Evolutionary conservation across 352 stramenopile species (phyloP).

Genomic region (Pythium dissimile): DNA sequence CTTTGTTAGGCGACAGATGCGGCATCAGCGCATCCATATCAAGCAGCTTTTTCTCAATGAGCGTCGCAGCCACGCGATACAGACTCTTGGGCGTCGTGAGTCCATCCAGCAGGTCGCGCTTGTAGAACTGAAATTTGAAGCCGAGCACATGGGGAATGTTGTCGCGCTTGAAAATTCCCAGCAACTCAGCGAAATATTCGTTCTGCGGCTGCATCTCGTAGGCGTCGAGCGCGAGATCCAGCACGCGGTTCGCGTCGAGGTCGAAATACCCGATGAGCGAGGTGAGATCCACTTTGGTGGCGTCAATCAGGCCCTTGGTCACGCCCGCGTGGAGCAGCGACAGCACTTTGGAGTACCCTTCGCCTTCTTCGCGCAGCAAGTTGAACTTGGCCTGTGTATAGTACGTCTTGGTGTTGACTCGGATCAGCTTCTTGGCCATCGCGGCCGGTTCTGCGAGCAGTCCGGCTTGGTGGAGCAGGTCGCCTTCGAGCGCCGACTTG

Average conservation of each 20-base stretch:
- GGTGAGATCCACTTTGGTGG: slow-evolving; percentile 69
- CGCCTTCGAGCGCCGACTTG: slow-evolving; percentile 69
- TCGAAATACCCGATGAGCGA: slow-evolving; percentile 91
- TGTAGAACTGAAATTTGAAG: slow-evolving; percentile 94
- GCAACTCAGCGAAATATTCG: slow-evolving; percentile 64
- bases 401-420: slow-evolving; percentile 85
- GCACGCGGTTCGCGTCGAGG: slow-evolving; percentile 94
- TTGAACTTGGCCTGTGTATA: slow-evolving; percentile 98
- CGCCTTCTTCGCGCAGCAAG: slow-evolving; percentile 94
- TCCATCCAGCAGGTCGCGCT: slow-evolving; percentile 37
- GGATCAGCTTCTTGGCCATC: slow-evolving; percentile 74
- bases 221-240: slow-evolving; percentile 92
- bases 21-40: slow-evolving; percentile 74
- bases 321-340: slow-evolving; percentile 73
- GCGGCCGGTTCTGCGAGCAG: slow-evolving; percentile 43
- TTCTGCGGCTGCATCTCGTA: slow-evolving; percentile 89
- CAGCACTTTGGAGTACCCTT: slow-evolving; percentile 95
- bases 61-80: slow-evolving; percentile 82
- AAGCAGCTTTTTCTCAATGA: slow-evolving; percentile 82
- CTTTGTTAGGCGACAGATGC: slow-evolving; percentile 68
- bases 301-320: slow-evolving; percentile 52
- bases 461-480: slow-evolving; percentile 66
- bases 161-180: slow-evolving; percentile 71
- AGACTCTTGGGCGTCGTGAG: slow-evolving; percentile 62
- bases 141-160: slow-evolving; percentile 88